Base-by-base conservation (phyloP, 2,329 filamentous ascomycete species). In the Neonectria hederae region DNA sequence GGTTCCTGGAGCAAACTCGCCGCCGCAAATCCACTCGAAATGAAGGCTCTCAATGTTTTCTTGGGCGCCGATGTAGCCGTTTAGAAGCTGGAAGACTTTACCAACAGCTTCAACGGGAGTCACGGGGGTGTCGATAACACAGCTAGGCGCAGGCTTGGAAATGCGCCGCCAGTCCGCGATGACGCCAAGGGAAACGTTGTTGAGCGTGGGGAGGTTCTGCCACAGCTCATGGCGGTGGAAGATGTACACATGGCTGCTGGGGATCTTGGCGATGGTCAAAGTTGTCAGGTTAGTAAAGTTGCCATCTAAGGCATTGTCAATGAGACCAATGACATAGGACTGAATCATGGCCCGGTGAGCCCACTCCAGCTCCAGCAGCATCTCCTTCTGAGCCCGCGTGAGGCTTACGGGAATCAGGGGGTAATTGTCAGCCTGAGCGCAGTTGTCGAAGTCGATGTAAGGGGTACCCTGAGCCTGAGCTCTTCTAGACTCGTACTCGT, bases 361-460 rank as follows among this genome's bases (percentile, higher is more conserved):
- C 87, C 89, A 91, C 56, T 89, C 86, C 4, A 88, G 86, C 74
- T 92, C 89, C 40, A 90, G 78, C 2, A 92, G 77, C 86, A 90
- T 89, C 75, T 91, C 89, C 56, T 84, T 87, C 74, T 92, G 90
- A n/a, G 86, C 82, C 62, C 82, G 82, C 1, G 85, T 86, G n/a
- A 92, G 82, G 32, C 81, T 78, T 2, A 80, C 79, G 3, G 89
- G 89, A 43, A 84, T 82, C n/a, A 89, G 74, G 5, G 77, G 70
- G 38, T 68, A 58, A 30, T 77, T 66, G 74, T 67, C 70, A 42
- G 65, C 32, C 62, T 77, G 73, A 53, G 69, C 55, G 58, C 65
- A 54, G 5, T 63, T 62, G 17, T 75, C 72, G 43, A 67, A 66
- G 28, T 70, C 66, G 52, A 64, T 65, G 40, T 63, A 54, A 38